These are phyloP conservation scores for Apiospora rasikravindrae DNA, from an alignment of 2,329 filamentous ascomycete species.

Conservation along the genomic window DNA sequence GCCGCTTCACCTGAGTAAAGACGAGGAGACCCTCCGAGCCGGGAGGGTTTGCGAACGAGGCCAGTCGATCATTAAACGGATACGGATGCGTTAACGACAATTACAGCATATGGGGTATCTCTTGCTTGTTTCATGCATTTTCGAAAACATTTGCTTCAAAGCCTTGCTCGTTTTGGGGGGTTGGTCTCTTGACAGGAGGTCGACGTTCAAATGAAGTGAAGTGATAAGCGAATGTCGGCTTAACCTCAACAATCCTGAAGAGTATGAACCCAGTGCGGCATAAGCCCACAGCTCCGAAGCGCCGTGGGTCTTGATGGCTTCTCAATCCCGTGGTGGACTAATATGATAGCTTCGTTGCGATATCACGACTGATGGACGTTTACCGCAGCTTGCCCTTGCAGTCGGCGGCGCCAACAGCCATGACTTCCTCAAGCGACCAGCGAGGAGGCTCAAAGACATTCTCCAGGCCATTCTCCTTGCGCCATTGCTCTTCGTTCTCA, in stretches of 20 bases:
- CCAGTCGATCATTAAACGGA: slow-evolving; percentile 14
- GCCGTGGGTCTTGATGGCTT: slow-evolving; percentile 33
- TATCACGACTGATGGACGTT: slow-evolving; percentile 4
- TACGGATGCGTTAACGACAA: slow-evolving; percentile 1
- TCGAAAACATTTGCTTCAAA: slow-evolving; percentile 3
- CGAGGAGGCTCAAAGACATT: slow-evolving; percentile 78
- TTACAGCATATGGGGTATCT: slow-evolving; percentile 16
- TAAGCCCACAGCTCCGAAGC: slow-evolving; percentile 38
- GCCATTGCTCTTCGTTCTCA: slow-evolving; percentile 74
- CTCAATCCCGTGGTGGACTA: slow-evolving; percentile 33
- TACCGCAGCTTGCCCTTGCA: slow-evolving; percentile 75
- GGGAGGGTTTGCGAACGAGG: not conserved
- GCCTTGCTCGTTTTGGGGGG: slow-evolving; percentile 18
- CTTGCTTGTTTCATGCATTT: slow-evolving; percentile 12
- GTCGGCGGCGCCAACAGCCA: slow-evolving; percentile 76
- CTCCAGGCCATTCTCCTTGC: slow-evolving; percentile 65
- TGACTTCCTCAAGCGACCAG: slow-evolving; percentile 84
- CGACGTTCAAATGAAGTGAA: slow-evolving; percentile 25
- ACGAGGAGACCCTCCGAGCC: not conserved
- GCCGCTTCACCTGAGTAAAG: not conserved
- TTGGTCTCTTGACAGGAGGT: slow-evolving; percentile 15
- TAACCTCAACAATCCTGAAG: slow-evolving; percentile 27
- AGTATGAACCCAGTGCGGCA: slow-evolving; percentile 28
- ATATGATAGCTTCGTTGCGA: slow-evolving; percentile 30
- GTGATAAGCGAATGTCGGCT: slow-evolving; percentile 24